A percentile compares a stretch with the other conserved stretches of the same genome.
These are phyloP conservation scores for Gracilaria domingensis DNA, from an alignment of 23 red algal species.

Conservation along the genomic window DNA sequence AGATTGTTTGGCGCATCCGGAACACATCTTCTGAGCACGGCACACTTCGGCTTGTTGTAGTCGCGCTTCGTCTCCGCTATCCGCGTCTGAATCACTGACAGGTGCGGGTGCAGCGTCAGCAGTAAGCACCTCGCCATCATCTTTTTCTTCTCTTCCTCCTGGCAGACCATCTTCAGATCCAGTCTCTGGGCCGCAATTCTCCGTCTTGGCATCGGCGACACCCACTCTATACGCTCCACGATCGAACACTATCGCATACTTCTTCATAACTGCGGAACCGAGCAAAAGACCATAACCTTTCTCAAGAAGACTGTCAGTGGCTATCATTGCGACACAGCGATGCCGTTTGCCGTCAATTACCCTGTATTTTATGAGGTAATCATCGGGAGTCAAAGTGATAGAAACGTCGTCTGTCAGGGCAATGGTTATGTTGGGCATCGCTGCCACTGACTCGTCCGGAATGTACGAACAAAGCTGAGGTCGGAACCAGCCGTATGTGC, in stretches of 20 bases:
- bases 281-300: slow-evolving; percentile 59
- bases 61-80: slow-evolving; percentile 13
- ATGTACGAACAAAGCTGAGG: slow-evolving; percentile 59
- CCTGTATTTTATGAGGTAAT: slow-evolving; percentile 64
- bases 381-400: slow-evolving; percentile 52
- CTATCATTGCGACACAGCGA: slow-evolving; percentile 69
- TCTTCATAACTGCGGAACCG: slow-evolving; percentile 52
- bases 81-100: slow-evolving; percentile 7
- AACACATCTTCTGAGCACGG: slow-evolving; percentile 38
- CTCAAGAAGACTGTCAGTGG: slow-evolving; percentile 44
- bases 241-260: slow-evolving; percentile 64
- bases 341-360: slow-evolving; percentile 30
- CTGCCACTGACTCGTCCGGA: slow-evolving; percentile 29
- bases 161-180: slow-evolving; percentile 55
- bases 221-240: slow-evolving; percentile 39
- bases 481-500: slow-evolving; percentile 53
- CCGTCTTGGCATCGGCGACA: slow-evolving; percentile 35
- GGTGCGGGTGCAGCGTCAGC: slow-evolving; percentile 42
- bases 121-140: slow-evolving; percentile 21
- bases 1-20: slow-evolving; percentile 14
- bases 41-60: slow-evolving; percentile 50
- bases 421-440: slow-evolving; percentile 70
- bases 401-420: slow-evolving; percentile 16
- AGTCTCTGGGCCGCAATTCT: slow-evolving; percentile 36
- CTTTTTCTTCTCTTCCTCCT: neutral